Evolutionary conservation across 768 basidiomycete species (phyloP), one percentile per base, ranked within the genome.

Genomic region (Infundibulicybe gibba): DNA sequence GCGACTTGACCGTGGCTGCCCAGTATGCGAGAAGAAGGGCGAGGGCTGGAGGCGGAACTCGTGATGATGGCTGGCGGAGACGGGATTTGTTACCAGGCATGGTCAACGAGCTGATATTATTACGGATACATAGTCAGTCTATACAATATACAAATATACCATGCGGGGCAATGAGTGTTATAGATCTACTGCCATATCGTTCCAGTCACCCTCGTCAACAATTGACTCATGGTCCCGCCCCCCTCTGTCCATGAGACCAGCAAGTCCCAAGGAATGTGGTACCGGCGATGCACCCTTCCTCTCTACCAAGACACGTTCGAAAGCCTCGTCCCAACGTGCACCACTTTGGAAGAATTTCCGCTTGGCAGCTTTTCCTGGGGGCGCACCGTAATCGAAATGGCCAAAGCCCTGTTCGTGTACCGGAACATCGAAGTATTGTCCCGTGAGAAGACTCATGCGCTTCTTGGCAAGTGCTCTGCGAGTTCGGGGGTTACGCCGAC

Each of bases 381-480:
- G 51, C 11, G 60, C 62, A n/a, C 66, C 66, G 45, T 52, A 52
- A 10, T 67, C 71, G 40, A 66, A 72, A 49, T 75, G 70, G 25
- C 65, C 66, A 47, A 64, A 70, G 42, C 68, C 70, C 32, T 71
- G 63, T 44, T 74, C 78, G 10, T 75, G 67, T 5, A 56, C 46
- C 0, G 77, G 76, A 0, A 75, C 66, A 37, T 83, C 78, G 47
- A 76, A 68, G 51, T 77, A 81, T 45, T 78, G 73, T 48, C 79
- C 79, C 14, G 83, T 85, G 41, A 84, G 44, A 40, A 87, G 70
- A 53, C 83, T 87, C 83, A 89, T 87, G 46, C 81, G 77, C 52
- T 79, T 79, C 54, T 71, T 72, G 49, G 54, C 41, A 53, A 61
- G 48, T 59, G 56, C 32, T 62, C 40, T 9, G 44, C 45, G 32